Conservation (phyloP, 331 rosid genomes). For the Rhamnella rubrinervis region DNA sequence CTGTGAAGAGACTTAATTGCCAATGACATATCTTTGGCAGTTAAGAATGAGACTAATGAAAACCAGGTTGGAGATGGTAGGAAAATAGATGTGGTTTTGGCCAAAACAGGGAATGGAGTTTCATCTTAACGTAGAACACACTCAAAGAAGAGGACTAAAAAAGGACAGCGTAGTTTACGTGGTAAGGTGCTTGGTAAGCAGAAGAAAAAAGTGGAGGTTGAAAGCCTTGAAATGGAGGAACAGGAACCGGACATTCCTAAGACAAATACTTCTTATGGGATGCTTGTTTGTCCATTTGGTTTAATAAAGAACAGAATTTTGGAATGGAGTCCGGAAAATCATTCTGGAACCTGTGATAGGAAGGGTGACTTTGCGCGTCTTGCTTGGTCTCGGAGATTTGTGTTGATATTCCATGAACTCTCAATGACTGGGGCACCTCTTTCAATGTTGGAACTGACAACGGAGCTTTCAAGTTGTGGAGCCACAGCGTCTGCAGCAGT, state of each 20-base stretch:
- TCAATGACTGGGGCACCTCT: slow-evolving; percentile 91
- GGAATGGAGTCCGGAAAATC: slow-evolving; percentile 67
- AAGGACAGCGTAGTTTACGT: slow-evolving; percentile 31
- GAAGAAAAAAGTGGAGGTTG: slow-evolving; percentile 36
- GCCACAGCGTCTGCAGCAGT: slow-evolving; percentile 77
- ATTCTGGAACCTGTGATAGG: slow-evolving; percentile 66
- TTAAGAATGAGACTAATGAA: slow-evolving; percentile 29
- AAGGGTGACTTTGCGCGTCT: slow-evolving; percentile 65
- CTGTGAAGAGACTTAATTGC: slow-evolving; percentile 36
- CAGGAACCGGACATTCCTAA: slow-evolving; percentile 55
- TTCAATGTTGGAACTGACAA: slow-evolving; percentile 84
- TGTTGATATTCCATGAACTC: slow-evolving; percentile 75
- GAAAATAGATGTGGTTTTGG: slow-evolving; percentile 40
- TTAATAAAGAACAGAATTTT: slow-evolving; percentile 57
- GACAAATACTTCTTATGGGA: slow-evolving; percentile 59
- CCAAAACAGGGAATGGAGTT: slow-evolving; percentile 36
- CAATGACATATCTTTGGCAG: slow-evolving; percentile 24
- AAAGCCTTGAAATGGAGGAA: slow-evolving; percentile 37
- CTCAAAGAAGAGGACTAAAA: slow-evolving; percentile 53
- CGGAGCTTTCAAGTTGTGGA: slow-evolving; percentile 86
- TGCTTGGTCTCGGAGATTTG: slow-evolving; percentile 75
- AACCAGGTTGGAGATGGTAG: slow-evolving; percentile 31
- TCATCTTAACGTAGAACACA: slow-evolving; percentile 33
- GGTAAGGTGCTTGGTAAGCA: slow-evolving; percentile 47
- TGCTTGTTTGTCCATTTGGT: slow-evolving; percentile 89